phyloP scores from a whole-genome alignment of 1,139 yeast species.

The Hyphopichia buzzinii region DNA sequence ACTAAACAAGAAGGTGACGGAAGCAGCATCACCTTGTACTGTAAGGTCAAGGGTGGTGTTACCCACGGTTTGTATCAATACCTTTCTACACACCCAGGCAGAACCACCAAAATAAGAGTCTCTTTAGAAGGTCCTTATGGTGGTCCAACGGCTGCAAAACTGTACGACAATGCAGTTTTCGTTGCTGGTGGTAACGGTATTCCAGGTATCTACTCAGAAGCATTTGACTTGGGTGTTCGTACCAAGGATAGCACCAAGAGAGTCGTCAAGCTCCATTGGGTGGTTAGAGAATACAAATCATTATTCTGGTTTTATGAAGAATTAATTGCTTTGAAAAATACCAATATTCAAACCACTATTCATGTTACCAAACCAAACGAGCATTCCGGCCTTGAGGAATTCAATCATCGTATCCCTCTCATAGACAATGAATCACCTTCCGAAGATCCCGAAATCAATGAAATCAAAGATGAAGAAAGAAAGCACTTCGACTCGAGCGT shows the following conservation, averaged over 20 bases:
- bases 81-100: constrained; percentile 25
- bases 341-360: constrained; percentile 26
- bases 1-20: constrained; percentile 21
- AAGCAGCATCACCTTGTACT: constrained; percentile 25
- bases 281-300: constrained; percentile 31
- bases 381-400: constrained; percentile 11
- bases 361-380: constrained; percentile 31
- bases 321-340: constrained; percentile 21
- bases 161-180: constrained; percentile 30
- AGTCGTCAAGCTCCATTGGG: constrained; percentile 32
- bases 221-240: constrained; percentile 23
- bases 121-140: constrained; percentile 45
- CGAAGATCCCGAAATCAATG: constrained; percentile 2
- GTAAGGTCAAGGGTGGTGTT: constrained; percentile 39
- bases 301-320: constrained; percentile 37
- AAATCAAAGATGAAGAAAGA: constrained; percentile 3
- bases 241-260: constrained; percentile 15
- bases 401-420: constrained; percentile 8
- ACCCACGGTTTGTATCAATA: constrained; percentile 31
- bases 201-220: constrained; percentile 42
- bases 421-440: constrained; percentile 2
- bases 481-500: constrained; percentile 1
- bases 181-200: constrained; percentile 46
- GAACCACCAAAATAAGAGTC: constrained; percentile 27
- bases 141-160: constrained; percentile 26